Percentiles rank a stretch among this genome's conserved stretches.
Conservation (phyloP, 345 rosid genomes). For the Eucalyptus rudis region DNA sequence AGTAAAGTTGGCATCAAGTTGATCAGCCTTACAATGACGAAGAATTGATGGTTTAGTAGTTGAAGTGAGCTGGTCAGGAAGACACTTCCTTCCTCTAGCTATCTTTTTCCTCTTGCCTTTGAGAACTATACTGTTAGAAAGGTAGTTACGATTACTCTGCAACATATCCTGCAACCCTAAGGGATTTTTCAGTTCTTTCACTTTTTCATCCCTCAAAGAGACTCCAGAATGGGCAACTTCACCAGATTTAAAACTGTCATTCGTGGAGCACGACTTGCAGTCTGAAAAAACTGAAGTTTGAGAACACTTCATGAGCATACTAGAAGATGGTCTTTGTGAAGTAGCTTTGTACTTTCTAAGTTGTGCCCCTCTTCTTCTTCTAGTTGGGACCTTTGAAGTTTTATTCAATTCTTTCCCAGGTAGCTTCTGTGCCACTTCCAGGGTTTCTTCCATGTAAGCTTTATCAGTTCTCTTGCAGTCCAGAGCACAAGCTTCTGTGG, state of each 20-base stretch:
- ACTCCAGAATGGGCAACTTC: not conserved
- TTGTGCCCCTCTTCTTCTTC: constrained; percentile 14
- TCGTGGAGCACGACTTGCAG: not conserved
- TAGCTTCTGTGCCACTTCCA: not conserved
- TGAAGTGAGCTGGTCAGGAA: not conserved
- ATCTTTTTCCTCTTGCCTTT: not conserved
- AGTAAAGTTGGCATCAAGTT: not conserved
- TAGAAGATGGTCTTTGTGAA: not conserved
- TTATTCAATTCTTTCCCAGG: constrained; percentile 18
- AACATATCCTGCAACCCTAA: not conserved
- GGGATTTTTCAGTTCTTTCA: not conserved
- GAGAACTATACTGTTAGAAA: not conserved
- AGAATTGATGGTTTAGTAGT: not conserved
- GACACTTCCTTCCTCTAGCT: not conserved
- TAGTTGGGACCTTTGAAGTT: not conserved
- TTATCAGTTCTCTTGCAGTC: not conserved
- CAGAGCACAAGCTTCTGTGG: not conserved
- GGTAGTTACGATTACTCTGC: not conserved
- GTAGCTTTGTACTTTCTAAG: constrained; percentile 27
- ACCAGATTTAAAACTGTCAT: constrained; percentile 1
- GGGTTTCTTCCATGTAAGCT: not conserved
- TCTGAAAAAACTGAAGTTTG: constrained; percentile 1
- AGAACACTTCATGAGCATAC: constrained; percentile 8
- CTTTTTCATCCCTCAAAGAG: not conserved
- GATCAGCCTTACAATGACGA: not conserved